Base-by-base conservation (phyloP, 257 asterid species). In the Solanum clarkiae region DNA sequence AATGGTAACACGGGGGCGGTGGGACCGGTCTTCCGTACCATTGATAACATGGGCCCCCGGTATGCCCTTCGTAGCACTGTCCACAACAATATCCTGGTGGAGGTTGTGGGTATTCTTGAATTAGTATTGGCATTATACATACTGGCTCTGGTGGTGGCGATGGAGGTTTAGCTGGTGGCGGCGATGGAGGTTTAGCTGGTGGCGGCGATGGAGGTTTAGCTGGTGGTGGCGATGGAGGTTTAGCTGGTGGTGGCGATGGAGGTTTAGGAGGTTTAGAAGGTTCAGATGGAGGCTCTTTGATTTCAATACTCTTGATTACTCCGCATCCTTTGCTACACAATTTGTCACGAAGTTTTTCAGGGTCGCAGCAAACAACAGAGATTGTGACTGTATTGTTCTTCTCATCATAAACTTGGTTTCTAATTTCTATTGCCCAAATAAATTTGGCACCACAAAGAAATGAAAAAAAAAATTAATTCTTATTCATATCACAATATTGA, bases 291-390 rank as follows among this genome's bases (percentile, higher is more conserved):
- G 88, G 85, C 9, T 84, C 92, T 11, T 82, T 80, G n/a, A 95
- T 95, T 24, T 90, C 94, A 66, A 95, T 95, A 85, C 93, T 89
- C 36, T 91, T 89, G 85, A 95, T 94, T 1, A 86, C 88, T 77
- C 87, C 90, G 10, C 93, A 86, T 45, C 95, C 98, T 79, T 86
- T 92, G 24, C 88, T 54, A 51, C 91, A 91, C 26, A 95, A 65
- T 85, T 93, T 94, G 91, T 94, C 97, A 14, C 97, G 95, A 59
- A 94, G 85, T 79, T 86, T 92, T 87, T 93, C 97, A 3, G 98
- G 99, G 87, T 92, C 88, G 72, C 98, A 93, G 86, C 98, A 92
- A 3, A 93, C 92, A 69, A 92, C 98, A 3, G 82, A 88, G 84
- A 95, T 91, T 14, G 85, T 87, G 71, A 95, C 95, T 45, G 86